A percentile compares a stretch with the other conserved stretches of the same genome.
phyloP scores from a whole-genome alignment of 2,329 filamentous ascomycete species.

The Fusarium longipes region DNA sequence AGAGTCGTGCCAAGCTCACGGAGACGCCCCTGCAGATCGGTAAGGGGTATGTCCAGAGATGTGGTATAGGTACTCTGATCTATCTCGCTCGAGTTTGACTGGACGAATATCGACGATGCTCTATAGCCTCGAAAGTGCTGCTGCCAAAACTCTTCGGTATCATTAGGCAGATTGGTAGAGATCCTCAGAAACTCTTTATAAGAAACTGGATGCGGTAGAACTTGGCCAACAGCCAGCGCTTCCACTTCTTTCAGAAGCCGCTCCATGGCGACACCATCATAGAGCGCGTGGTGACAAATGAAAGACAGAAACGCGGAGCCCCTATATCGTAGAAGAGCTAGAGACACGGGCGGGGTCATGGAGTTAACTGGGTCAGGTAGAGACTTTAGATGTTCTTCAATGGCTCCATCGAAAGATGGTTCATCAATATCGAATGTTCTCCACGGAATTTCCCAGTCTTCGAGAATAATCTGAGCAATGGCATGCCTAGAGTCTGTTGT shows the following conservation, averaged over 20 bases:
- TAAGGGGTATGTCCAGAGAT: conserved; percentile 54
- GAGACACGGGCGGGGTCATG: conserved; percentile 57
- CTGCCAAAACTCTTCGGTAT: conserved; percentile 74
- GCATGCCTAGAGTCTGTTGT: conserved; percentile 71
- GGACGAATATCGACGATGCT: conserved; percentile 45
- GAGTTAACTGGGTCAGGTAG: conserved; percentile 59
- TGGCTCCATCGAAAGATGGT: conserved; percentile 51
- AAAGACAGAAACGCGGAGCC: conserved; percentile 57
- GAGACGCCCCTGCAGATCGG: conserved; percentile 60
- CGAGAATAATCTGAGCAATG: conserved; percentile 78
- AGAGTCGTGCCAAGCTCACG: conserved; percentile 69
- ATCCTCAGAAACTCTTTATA: conserved; percentile 74
- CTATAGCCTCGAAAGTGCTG: conserved; percentile 64
- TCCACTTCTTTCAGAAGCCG: conserved; percentile 78
- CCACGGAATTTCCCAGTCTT: conserved; percentile 58
- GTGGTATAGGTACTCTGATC: conserved; percentile 47
- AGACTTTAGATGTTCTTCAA: conserved; percentile 54
- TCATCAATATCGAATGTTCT: conserved; percentile 48
- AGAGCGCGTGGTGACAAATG: conserved; percentile 81
- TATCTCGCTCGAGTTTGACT: conserved; percentile 34
- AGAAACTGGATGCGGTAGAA: conserved; percentile 61
- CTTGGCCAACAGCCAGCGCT: conserved; percentile 59
- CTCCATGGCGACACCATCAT: conserved; percentile 83
- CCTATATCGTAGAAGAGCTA: conserved; percentile 54
- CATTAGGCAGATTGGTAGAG: conserved; percentile 61